Percentiles rank a stretch among this genome's conserved stretches.
Evolutionary conservation across 140 eudicot genomes (phyloP).

Genomic region (Ambrosia hybrid): DNA sequence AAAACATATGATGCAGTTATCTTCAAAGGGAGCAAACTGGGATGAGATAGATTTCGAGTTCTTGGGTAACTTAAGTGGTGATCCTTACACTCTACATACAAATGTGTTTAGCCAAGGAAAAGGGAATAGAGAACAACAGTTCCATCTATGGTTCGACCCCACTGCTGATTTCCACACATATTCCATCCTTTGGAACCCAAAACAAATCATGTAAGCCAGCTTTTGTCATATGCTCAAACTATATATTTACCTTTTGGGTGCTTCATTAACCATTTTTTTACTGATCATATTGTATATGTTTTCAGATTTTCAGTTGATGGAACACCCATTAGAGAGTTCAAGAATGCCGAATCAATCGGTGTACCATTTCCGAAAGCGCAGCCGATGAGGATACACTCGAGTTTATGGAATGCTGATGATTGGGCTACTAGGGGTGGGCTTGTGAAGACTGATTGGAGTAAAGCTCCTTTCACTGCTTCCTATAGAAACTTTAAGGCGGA

Average conservation of each 20-base stretch:
- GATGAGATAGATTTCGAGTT: conserved; percentile 74
- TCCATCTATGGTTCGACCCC: conserved; percentile 74
- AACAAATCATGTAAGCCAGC: conserved; percentile 49
- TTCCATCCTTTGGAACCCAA: conserved; percentile 69
- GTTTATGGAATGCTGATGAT: conserved; percentile 71
- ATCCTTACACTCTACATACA: conserved; percentile 60
- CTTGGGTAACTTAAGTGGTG: conserved; percentile 63
- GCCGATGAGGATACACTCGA: conserved; percentile 59
- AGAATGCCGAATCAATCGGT: conserved; percentile 49
- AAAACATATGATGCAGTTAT: too few relatives aligned
- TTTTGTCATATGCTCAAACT: too few relatives aligned
- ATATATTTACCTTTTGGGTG: too few relatives aligned
- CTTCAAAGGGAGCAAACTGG: conserved; percentile 58
- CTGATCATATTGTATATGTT: neutral
- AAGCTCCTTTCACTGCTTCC: conserved; percentile 71
- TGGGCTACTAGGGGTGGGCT: conserved; percentile 85
- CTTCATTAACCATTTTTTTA: neutral
- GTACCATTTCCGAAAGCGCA: conserved; percentile 57
- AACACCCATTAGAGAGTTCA: conserved; percentile 58
- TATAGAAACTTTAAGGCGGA: conserved; percentile 53
- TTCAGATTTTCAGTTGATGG: conserved; percentile 67
- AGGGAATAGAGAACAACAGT: conserved; percentile 67
- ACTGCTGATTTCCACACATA: conserved; percentile 72
- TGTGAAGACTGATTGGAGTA: conserved; percentile 63
- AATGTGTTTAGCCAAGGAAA: conserved; percentile 67